These are phyloP conservation scores for Calonectria naviculata DNA, from an alignment of 2,329 filamentous ascomycete species.

Conservation along the genomic window DNA sequence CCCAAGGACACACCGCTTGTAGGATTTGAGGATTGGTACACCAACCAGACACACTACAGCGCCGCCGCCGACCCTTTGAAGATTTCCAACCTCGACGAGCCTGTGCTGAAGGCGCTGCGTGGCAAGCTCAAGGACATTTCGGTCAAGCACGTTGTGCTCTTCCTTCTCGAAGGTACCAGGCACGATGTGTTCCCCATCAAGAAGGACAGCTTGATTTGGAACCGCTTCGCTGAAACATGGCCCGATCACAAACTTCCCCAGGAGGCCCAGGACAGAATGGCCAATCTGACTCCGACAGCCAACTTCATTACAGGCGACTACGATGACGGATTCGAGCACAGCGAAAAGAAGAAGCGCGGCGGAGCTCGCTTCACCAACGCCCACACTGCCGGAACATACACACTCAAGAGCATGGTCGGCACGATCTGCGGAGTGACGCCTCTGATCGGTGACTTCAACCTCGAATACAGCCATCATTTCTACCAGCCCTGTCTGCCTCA, in stretches of 20 bases:
- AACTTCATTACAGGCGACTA: conserved; percentile 50
- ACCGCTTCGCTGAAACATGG: conserved; percentile 46
- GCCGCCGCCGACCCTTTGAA: conserved; percentile 51
- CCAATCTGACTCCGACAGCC: conserved; percentile 45
- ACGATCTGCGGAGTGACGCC: conserved; percentile 56
- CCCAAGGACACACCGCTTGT: conserved; percentile 26
- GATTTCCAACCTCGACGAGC: conserved; percentile 51
- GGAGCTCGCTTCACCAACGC: conserved; percentile 55
- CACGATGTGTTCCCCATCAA: conserved; percentile 58
- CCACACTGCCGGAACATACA: conserved; percentile 55
- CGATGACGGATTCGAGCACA: conserved; percentile 46
- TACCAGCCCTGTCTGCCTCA: conserved; percentile 59
- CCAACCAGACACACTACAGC: conserved; percentile 44
- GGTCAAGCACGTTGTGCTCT: conserved; percentile 56
- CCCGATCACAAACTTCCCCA: conserved; percentile 46
- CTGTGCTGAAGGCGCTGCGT: conserved; percentile 41
- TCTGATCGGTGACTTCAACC: conserved; percentile 54
- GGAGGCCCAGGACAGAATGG: conserved; percentile 41
- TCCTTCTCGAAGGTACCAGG: conserved; percentile 58
- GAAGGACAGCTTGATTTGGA: conserved; percentile 50
- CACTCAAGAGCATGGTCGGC: conserved; percentile 54
- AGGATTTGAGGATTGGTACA: conserved; percentile 43
- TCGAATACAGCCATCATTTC: conserved; percentile 52
- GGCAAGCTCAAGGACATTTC: conserved; percentile 43
- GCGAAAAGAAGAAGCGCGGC: conserved; percentile 40